A percentile compares a stretch with the other conserved stretches of the same genome.
Evolutionary conservation across 2,329 filamentous ascomycete genomes (phyloP).

Genomic region (Claviceps arundinis): DNA sequence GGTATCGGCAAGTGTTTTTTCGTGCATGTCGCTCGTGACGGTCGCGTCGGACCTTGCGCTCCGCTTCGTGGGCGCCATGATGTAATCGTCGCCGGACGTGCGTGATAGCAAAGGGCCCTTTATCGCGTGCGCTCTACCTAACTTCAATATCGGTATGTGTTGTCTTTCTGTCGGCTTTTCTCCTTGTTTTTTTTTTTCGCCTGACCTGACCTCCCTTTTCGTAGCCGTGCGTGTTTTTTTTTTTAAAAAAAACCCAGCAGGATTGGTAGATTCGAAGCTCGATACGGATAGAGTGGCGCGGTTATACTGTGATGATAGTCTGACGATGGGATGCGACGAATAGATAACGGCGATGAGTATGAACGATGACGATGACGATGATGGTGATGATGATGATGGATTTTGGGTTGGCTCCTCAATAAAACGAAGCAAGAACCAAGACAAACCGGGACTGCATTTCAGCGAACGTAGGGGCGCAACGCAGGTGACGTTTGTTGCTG

Average conservation of each 20-base stretch:
- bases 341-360: background rate
- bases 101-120: background rate
- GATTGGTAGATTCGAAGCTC: background rate
- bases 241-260: background rate
- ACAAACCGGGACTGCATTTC: too few species aligned
- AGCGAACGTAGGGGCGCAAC: too few species aligned
- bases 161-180: too few species aligned
- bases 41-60: constrained; percentile 9
- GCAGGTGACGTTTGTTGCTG: too few species aligned
- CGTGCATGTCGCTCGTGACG: constrained; percentile 5
- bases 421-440: background rate
- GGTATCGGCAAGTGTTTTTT: background rate
- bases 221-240: background rate
- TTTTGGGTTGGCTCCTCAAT: background rate
- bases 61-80: constrained; percentile 13
- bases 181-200: background rate
- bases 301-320: background rate
- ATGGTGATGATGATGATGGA: background rate
- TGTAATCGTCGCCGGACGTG: background rate
- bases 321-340: too few species aligned
- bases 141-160: too few species aligned
- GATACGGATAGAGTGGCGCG: background rate
- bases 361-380: background rate
- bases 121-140: background rate
- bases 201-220: background rate